Percentiles rank a stretch among this genome's conserved stretches.
These are phyloP conservation scores for Stentor coeruleus DNA, from an alignment of 73 alveolate species.

Conservation along the genomic window DNA sequence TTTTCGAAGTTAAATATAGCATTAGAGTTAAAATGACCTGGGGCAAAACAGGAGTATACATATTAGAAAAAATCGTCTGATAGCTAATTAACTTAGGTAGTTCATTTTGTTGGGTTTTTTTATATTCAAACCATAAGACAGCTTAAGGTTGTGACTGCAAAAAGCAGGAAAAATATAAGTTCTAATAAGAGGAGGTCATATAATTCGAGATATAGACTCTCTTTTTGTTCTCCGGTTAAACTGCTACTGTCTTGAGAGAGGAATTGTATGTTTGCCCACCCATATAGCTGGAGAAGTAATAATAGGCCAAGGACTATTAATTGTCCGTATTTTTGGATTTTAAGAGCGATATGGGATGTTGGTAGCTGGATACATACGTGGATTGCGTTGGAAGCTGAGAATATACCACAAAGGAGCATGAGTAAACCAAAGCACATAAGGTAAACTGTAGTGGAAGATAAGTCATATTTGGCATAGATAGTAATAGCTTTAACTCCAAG, in stretches of 20 bases:
- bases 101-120: no score
- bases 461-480: neutral
- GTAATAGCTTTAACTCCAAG: neutral
- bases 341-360: neutral
- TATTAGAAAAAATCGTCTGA: neutral
- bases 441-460: neutral
- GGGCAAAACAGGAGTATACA: constrained; percentile 33
- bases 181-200: no score
- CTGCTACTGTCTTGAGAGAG: no score
- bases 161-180: no score
- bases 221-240: no score
- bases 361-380: constrained; percentile 12
- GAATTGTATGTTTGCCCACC: no score
- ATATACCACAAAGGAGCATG: neutral
- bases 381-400: neutral
- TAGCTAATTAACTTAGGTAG: no score
- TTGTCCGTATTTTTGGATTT: neutral
- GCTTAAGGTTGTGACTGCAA: no score
- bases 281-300: no score
- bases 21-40: constrained; percentile 50
- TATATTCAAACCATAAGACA: no score
- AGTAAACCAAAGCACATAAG: neutral
- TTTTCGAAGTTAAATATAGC: constrained; percentile 23
- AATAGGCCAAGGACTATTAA: no score
- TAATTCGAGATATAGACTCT: no score